Evolutionary conservation across 192 early-diverging fungal species (phyloP).

Genomic region (Pilaira anomala): DNA sequence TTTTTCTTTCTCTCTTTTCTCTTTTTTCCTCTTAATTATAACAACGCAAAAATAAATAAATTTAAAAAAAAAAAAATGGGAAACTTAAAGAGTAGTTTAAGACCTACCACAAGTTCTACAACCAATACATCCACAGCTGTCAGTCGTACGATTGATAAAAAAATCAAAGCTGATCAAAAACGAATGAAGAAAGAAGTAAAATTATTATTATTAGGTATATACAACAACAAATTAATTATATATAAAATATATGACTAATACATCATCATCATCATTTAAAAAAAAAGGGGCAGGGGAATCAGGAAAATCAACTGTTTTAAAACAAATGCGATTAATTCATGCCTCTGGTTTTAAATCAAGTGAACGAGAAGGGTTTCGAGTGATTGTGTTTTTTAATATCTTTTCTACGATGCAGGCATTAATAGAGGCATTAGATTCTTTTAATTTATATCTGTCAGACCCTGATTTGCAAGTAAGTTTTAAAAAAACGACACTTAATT

Average conservation of each 20-base stretch:
- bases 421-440: constrained; percentile 34
- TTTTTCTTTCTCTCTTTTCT: constrained; percentile 1
- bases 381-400: constrained; percentile 48
- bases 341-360: constrained; percentile 44
- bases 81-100: constrained; percentile 7
- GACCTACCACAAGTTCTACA: background rate
- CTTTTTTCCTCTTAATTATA: constrained; percentile 2
- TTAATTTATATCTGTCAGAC: background rate
- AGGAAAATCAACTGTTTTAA: constrained; percentile 62
- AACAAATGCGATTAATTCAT: constrained; percentile 58
- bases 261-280: background rate
- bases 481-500: background rate
- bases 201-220: constrained; percentile 31
- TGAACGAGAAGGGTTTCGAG: constrained; percentile 46
- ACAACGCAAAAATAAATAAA: no score
- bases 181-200: constrained; percentile 36
- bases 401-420: constrained; percentile 48
- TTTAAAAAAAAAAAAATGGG: constrained; percentile 16
- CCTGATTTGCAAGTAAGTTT: background rate
- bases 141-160: constrained; percentile 30
- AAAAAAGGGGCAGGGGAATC: constrained; percentile 57
- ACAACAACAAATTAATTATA: background rate
- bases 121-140: background rate
- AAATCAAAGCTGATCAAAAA: constrained; percentile 36
- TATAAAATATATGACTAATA: background rate